A percentile compares a stretch with the other conserved stretches of the same genome.
Conservation (phyloP, 2,329 filamentous ascomycete genomes). For the Chaetomium sp. region DNA sequence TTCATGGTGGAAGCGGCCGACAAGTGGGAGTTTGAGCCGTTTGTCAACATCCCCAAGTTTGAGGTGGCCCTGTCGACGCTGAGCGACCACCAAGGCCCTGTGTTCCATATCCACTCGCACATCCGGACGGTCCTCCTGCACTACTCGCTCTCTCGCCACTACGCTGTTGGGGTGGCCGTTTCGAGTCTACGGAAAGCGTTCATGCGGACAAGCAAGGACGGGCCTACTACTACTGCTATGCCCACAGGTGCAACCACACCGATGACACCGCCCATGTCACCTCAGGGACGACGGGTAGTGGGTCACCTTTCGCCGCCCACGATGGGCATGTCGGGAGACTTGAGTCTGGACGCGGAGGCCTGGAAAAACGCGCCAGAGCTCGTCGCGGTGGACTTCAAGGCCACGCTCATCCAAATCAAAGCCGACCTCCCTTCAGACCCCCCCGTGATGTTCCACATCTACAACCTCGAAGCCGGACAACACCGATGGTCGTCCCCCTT, state of each 20-base stretch:
- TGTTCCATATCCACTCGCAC: slow-evolving; percentile 80
- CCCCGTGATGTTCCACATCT: slow-evolving; percentile 84
- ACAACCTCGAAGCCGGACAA: slow-evolving; percentile 71
- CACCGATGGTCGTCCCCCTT: slow-evolving; percentile 87
- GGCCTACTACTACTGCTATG: slow-evolving; percentile 3
- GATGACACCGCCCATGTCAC: slow-evolving; percentile 25
- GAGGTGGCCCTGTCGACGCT: slow-evolving; percentile 80
- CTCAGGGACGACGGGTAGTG: slow-evolving; percentile 20
- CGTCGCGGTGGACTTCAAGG: slow-evolving; percentile 74
- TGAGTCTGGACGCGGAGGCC: slow-evolving; percentile 29
- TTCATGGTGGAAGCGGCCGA: slow-evolving; percentile 86
- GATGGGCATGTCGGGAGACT: slow-evolving; percentile 25
- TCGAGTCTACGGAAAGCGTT: slow-evolving; percentile 70
- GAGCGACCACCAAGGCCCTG: slow-evolving; percentile 78
- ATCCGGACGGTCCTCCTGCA: slow-evolving; percentile 73
- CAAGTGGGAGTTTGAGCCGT: slow-evolving; percentile 77
- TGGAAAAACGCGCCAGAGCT: slow-evolving; percentile 51
- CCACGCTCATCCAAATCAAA: slow-evolving; percentile 78
- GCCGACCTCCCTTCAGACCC: slow-evolving; percentile 83
- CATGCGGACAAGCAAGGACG: slow-evolving; percentile 43
- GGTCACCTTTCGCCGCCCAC: slow-evolving; percentile 22
- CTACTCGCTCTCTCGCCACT: slow-evolving; percentile 92
- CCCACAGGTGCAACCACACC: slow-evolving; percentile 22
- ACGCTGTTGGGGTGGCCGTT: slow-evolving; percentile 75
- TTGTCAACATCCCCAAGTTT: slow-evolving; percentile 77